These are phyloP conservation scores for Monosiga brevicollis DNA, from an alignment of 78 protist genomes.

Conservation along the genomic window DNA sequence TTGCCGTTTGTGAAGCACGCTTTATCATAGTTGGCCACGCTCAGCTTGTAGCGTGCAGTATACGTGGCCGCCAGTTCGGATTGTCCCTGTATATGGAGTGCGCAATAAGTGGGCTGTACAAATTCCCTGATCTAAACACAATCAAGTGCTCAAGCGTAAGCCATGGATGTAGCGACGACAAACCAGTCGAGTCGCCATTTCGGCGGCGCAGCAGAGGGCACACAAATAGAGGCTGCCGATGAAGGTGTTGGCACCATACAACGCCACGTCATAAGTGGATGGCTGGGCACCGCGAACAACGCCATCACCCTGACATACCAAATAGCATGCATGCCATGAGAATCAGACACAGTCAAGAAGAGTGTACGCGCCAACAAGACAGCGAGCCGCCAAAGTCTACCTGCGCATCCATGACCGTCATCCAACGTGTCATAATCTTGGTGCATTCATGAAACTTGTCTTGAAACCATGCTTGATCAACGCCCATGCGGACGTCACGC, in stretches of 20 bases:
- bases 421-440: background rate
- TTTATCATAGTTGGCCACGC: conserved; percentile 5
- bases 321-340: background rate
- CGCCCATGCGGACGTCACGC: background rate
- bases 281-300: conserved; percentile 6
- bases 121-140: no score
- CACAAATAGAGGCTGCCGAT: conserved; percentile 8
- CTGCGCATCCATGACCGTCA: background rate
- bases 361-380: background rate
- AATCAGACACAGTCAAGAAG: background rate
- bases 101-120: no score
- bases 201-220: background rate
- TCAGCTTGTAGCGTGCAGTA: background rate
- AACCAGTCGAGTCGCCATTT: background rate
- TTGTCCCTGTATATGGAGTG: background rate
- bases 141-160: background rate
- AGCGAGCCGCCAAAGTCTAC: no score
- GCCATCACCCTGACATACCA: background rate
- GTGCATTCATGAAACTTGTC: background rate
- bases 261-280: background rate
- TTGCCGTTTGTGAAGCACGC: background rate
- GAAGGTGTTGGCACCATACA: conserved; percentile 10
- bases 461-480: no score
- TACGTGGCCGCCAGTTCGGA: background rate
- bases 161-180: background rate